Conservation (phyloP, 2,329 filamentous ascomycete species). For the Fusarium mexicanum region DNA sequence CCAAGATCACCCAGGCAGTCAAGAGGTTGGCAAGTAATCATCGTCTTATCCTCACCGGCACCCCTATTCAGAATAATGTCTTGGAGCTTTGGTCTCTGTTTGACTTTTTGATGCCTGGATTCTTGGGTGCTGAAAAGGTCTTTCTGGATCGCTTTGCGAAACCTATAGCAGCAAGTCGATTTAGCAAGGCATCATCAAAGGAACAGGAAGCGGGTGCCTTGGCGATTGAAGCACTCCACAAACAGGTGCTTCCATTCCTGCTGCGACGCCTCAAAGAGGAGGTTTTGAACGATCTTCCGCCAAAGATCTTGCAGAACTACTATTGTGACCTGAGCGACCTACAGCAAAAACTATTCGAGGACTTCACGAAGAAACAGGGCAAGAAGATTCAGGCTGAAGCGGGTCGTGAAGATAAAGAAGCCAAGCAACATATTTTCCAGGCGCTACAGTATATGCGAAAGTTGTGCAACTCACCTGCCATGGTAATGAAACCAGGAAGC, state of each 20-base stretch:
- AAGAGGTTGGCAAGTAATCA: slow-evolving; percentile 93
- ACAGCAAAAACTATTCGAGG: slow-evolving; percentile 94
- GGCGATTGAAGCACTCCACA: slow-evolving; percentile 97
- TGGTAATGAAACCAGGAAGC: slow-evolving; percentile 95
- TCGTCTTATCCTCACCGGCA: slow-evolving; percentile 93
- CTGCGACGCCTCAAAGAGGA: slow-evolving; percentile 97
- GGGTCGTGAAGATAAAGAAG: slow-evolving; percentile 85
- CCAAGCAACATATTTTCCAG: slow-evolving; percentile 99
- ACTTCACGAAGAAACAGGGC: slow-evolving; percentile 93
- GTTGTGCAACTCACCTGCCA: slow-evolving; percentile 94
- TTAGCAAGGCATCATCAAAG: slow-evolving; percentile 96
- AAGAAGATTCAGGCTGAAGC: slow-evolving; percentile 88
- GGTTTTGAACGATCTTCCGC: slow-evolving; percentile 92
- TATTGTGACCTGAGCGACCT: slow-evolving; percentile 97
- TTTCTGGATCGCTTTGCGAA: slow-evolving; percentile 95
- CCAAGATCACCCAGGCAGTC: slow-evolving; percentile 93
- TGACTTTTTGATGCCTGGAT: slow-evolving; percentile 98
- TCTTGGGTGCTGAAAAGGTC: slow-evolving; percentile 93
- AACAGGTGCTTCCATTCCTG: slow-evolving; percentile 96
- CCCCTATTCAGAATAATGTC: slow-evolving; percentile 97
- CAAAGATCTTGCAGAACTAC: slow-evolving; percentile 99
- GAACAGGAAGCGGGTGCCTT: slow-evolving; percentile 97
- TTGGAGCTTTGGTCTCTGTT: slow-evolving; percentile 97
- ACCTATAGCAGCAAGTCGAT: slow-evolving; percentile 92
- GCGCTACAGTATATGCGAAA: slow-evolving; percentile 99